A percentile compares a stretch with the other conserved stretches of the same genome.
These are phyloP conservation scores for Alopecurus myosuroides DNA, from an alignment of 176 grass and related monocot genomes.

Conservation along the genomic window DNA sequence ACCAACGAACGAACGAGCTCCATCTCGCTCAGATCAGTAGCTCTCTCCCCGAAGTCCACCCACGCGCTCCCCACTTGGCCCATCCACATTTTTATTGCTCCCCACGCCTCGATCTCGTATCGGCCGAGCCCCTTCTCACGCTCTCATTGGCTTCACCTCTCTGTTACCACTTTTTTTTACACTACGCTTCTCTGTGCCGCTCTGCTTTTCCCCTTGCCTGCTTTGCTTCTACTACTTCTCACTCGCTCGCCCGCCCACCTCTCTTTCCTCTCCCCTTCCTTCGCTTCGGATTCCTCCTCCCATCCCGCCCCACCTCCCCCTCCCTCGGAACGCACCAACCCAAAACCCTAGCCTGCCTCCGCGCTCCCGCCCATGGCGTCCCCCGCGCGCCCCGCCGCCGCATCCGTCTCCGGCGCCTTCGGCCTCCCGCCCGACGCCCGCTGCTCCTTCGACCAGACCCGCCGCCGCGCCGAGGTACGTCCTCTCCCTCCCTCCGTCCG, in stretches of 20 bases:
- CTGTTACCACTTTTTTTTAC: neutral
- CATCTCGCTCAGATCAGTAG: neutral
- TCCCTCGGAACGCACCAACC: neutral
- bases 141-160: neutral
- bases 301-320: neutral
- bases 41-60: slow-evolving; percentile 6
- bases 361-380: slow-evolving; percentile 20
- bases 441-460: slow-evolving; percentile 45
- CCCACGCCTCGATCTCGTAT: slow-evolving; percentile 21
- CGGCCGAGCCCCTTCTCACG: neutral
- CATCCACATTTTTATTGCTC: slow-evolving; percentile 26
- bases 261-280: slow-evolving; percentile 22
- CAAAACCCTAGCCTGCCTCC: slow-evolving; percentile 35
- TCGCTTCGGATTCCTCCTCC: slow-evolving; percentile 17
- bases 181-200: neutral
- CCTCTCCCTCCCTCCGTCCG: neutral
- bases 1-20: neutral
- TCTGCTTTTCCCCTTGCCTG: neutral
- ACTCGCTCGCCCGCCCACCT: neutral
- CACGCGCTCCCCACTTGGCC: slow-evolving; percentile 18
- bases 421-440: slow-evolving; percentile 43
- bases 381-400: slow-evolving; percentile 43
- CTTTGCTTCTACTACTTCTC: slow-evolving; percentile 14
- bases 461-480: slow-evolving; percentile 37
- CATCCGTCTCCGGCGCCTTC: slow-evolving; percentile 43